A percentile compares a stretch with the other conserved stretches of the same genome.
Conservation (phyloP, 768 basidiomycete genomes). For the Hygrophoropsis aurantiaca region DNA sequence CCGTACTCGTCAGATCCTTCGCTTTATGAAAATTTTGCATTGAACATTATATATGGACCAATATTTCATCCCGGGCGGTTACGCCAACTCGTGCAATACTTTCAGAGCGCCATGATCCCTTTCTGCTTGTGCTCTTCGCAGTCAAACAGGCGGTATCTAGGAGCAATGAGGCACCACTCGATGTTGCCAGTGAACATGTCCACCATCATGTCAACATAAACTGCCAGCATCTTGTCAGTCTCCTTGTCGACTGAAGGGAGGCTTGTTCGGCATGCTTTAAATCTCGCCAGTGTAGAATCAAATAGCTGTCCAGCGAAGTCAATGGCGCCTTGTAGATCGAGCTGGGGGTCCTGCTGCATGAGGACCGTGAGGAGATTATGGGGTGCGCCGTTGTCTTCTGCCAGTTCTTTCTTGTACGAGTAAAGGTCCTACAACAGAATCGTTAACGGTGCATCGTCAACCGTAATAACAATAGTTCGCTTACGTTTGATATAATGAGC, state of each 20-base stretch:
- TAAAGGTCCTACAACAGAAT: constrained; percentile 17
- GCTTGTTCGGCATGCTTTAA: constrained; percentile 7
- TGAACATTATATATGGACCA: no score
- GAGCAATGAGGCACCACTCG: constrained; percentile 15
- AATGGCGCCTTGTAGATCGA: constrained; percentile 19
- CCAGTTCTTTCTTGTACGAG: constrained; percentile 23
- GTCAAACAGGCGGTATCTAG: constrained; percentile 1
- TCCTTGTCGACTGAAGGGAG: constrained; percentile 8
- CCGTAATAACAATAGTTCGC: background rate
- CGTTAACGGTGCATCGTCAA: background rate
- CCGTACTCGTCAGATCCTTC: no score
- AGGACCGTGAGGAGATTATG: constrained; percentile 24
- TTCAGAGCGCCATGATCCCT: background rate
- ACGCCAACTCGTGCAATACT: no score
- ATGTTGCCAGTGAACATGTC: constrained; percentile 19
- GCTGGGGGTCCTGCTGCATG: constrained; percentile 10
- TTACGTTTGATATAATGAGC: constrained; percentile 16
- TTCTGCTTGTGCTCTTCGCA: background rate
- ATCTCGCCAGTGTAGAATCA: constrained; percentile 5
- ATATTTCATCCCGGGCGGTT: no score
- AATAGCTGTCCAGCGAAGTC: constrained; percentile 15
- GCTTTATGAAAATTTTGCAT: no score
- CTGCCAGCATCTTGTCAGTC: constrained; percentile 6
- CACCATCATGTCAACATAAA: constrained; percentile 16
- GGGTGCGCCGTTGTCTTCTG: constrained; percentile 17